phyloP scores from a whole-genome alignment of 2,329 filamentous ascomycete genomes.

The Aspergillus sclerotialis region DNA sequence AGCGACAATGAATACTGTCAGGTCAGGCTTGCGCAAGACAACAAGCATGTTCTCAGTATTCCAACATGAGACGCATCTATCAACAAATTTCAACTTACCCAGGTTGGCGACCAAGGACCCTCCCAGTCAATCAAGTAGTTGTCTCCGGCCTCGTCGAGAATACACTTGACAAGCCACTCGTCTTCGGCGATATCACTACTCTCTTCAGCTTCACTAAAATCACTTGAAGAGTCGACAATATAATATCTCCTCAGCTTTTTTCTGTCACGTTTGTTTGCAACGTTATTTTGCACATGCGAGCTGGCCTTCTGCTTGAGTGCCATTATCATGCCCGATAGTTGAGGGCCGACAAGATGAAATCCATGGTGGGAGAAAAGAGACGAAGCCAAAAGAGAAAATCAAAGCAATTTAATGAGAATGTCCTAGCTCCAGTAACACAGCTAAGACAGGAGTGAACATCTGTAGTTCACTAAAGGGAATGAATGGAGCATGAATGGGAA shows the following conservation, averaged over 20 bases:
- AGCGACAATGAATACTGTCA: neutral
- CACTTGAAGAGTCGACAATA: conserved; percentile 6
- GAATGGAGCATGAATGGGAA: conserved; percentile 3
- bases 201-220: conserved; percentile 10
- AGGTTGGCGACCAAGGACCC: conserved; percentile 28
- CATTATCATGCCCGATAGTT: conserved; percentile 19
- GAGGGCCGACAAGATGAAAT: conserved; percentile 6
- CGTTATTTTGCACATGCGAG: conserved; percentile 10
- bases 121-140: conserved; percentile 35
- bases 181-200: conserved; percentile 15
- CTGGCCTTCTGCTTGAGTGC: conserved; percentile 14
- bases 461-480: neutral
- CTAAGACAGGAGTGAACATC: neutral
- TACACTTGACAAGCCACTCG: conserved; percentile 29
- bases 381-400: neutral
- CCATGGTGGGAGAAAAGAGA: conserved; percentile 12
- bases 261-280: conserved; percentile 5
- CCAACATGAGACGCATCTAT: neutral
- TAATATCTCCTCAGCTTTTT: conserved; percentile 6
- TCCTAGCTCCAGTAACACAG: neutral
- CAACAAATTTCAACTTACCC: conserved; percentile 24
- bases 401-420: neutral
- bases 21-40: conserved; percentile 6
- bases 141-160: conserved; percentile 26
- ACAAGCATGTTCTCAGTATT: neutral